Conservation (phyloP, 2,329 filamentous ascomycete species). For the Aureobasidium pullulans region DNA sequence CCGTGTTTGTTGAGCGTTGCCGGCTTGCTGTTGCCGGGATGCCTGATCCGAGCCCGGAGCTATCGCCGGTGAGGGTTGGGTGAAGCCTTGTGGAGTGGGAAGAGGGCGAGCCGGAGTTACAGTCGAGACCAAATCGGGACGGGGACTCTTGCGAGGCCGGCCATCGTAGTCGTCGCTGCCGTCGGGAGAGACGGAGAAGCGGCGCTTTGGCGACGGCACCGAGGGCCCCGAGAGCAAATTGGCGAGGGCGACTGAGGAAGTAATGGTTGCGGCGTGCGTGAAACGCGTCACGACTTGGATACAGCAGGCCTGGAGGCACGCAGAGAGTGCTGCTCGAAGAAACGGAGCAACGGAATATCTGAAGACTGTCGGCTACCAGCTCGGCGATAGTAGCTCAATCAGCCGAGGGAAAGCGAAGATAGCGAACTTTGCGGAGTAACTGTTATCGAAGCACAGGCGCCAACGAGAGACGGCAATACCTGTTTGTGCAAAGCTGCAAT, state of each 20-base stretch:
- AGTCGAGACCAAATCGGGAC: neutral
- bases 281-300: slow-evolving; percentile 10
- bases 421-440: slow-evolving; percentile 4
- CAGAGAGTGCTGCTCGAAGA: neutral
- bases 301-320: neutral
- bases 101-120: neutral
- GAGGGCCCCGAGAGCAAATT: slow-evolving; percentile 13
- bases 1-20: slow-evolving; percentile 6
- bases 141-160: slow-evolving; percentile 11
- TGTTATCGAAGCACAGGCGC: neutral
- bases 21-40: neutral
- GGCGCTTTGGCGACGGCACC: slow-evolving; percentile 11
- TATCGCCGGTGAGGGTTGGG: neutral
- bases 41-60: neutral
- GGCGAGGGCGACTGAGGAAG: slow-evolving; percentile 11
- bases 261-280: slow-evolving; percentile 14
- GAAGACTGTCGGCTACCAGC: neutral
- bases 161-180: slow-evolving; percentile 11
- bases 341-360: slow-evolving; percentile 10
- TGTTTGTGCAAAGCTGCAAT: neutral
- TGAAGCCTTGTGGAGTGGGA: neutral
- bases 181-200: slow-evolving; percentile 9
- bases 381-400: slow-evolving; percentile 9
- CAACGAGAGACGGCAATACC: neutral
- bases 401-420: slow-evolving; percentile 13